A percentile compares a stretch with the other conserved stretches of the same genome.
phyloP scores from a whole-genome alignment of 805 yeast genomes.

The Ogataea methylovora region DNA sequence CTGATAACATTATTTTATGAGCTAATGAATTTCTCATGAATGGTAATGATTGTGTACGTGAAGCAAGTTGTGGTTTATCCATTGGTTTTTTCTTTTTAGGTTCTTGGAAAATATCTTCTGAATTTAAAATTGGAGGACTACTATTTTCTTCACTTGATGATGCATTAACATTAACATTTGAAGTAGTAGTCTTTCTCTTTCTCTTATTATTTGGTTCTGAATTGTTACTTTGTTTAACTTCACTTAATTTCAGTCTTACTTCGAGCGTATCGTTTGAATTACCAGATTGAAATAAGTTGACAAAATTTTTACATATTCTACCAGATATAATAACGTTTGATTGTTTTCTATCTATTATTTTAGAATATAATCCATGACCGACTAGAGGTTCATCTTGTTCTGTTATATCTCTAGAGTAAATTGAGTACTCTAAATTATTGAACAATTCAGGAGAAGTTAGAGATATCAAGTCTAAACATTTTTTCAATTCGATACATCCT shows the following conservation, averaged over 20 bases:
- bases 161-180: neutral
- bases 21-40: slow-evolving; percentile 24
- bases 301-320: slow-evolving; percentile 50
- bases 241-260: slow-evolving; percentile 43
- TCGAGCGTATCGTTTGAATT: slow-evolving; percentile 43
- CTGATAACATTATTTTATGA: slow-evolving; percentile 23
- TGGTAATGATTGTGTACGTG: slow-evolving; percentile 29
- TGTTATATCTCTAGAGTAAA: slow-evolving; percentile 39
- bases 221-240: slow-evolving; percentile 5
- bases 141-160: slow-evolving; percentile 5
- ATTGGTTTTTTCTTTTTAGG: neutral
- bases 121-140: slow-evolving; percentile 4
- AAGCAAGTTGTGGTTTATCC: slow-evolving; percentile 20
- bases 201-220: slow-evolving; percentile 2
- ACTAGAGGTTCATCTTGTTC: slow-evolving; percentile 46
- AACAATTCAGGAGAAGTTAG: slow-evolving; percentile 42
- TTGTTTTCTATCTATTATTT: slow-evolving; percentile 11
- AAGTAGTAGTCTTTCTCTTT: slow-evolving; percentile 6
- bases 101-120: slow-evolving; percentile 6
- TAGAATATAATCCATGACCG: slow-evolving; percentile 36
- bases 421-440: slow-evolving; percentile 30
- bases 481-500: slow-evolving; percentile 34
- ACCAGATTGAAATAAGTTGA: slow-evolving; percentile 34
- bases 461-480: slow-evolving; percentile 35
- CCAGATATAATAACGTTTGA: slow-evolving; percentile 38